Evolutionary conservation across 2,329 filamentous ascomycete genomes (phyloP), one percentile per base, ranked within the genome.

Genomic region (Xylaria sp.): DNA sequence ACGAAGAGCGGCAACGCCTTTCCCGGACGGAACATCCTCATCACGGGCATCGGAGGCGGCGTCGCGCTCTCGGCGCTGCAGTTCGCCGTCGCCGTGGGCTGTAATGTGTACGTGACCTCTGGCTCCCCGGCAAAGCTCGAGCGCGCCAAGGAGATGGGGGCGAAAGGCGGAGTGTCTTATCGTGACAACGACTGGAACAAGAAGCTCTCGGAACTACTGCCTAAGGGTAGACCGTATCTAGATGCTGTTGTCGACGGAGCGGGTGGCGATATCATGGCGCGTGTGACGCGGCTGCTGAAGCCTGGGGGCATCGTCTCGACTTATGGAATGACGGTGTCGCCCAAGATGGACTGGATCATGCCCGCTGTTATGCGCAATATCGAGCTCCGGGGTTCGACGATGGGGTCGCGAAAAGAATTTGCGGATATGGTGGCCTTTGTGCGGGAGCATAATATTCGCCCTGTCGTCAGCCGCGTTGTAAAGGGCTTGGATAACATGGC

Each of bases 1-100:
- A 90, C 86, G 6, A 98, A 98, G 82, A 88, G 84, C 51, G 87
- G 89, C 67, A 84, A 85, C 6, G 78, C 80, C 60, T 77, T 78
- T 0, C n/a, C 58, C 0, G 92, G 92, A 2, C 80, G 85, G 64
- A 96, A 96, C 73, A 82, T 98, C 3, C 80, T 98, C 33, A 79
- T 98, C 43, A 97, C 94, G 4, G 94, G 94, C 0, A 96, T 98
- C 76, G 94, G 94, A 0, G 94, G 94, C 37, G 94, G 94, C 45
- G 94, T 97, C 0, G 94, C 94, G 35, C 80, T 97, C 58, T 89
- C 92, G 80, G 90, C 86, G 5, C 79, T 97, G 69, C 84, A 92
- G 75, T 96, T 96, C 77, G 93, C 87, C 11, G 87, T 89, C 12
- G 92, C 87, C 9, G 79, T 87, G 67, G 91, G 92, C 38, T 87